A percentile compares a stretch with the other conserved stretches of the same genome.
phyloP scores from a whole-genome alignment of 805 yeast species.

The Pichia membranifaciens region DNA sequence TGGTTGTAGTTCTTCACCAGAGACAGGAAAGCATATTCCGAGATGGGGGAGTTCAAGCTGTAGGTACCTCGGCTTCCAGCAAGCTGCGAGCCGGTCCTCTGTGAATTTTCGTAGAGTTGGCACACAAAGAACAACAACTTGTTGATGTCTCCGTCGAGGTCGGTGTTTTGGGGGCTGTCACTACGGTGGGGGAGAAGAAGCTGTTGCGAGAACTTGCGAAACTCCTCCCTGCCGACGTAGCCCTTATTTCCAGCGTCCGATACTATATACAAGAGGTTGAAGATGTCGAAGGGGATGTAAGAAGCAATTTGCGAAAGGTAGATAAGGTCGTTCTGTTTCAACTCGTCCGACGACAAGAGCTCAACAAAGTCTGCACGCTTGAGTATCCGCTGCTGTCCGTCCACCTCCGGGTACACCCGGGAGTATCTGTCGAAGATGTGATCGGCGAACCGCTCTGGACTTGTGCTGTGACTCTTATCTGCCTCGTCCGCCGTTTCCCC shows the following conservation, averaged over 20 bases:
- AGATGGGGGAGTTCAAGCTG: conserved; percentile 5
- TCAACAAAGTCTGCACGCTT: conserved; percentile 34
- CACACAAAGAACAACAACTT: conserved; percentile 50
- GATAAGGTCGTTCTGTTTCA: conserved; percentile 10
- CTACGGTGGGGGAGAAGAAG: conserved; percentile 20
- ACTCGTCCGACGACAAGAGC: conserved; percentile 39
- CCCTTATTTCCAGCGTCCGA: conserved; percentile 75
- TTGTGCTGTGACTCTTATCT: conserved; percentile 15
- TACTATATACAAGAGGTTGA: conserved; percentile 69
- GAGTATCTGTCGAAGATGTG: conserved; percentile 41
- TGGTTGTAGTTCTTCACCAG: conserved; percentile 10
- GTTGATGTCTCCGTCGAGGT: conserved; percentile 40
- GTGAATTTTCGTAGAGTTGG: conserved; percentile 37
- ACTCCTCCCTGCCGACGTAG: conserved; percentile 48
- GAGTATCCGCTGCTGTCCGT: conserved; percentile 30
- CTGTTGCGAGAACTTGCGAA: conserved; percentile 61
- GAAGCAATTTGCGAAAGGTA: conserved; percentile 23
- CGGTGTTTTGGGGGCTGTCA: conserved; percentile 21
- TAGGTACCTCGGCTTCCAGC: not conserved
- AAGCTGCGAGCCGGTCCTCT: not conserved
- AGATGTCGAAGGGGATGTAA: conserved; percentile 47
- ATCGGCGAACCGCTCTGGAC: too few relatives aligned
- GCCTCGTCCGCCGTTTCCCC: not conserved
- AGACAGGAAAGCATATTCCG: conserved; percentile 1
- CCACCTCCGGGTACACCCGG: conserved; percentile 29